Evolutionary conservation across 1,284 basidiomycete species (phyloP), one percentile per base, ranked within the genome.

Genomic region (Apiotrichum porosum): DNA sequence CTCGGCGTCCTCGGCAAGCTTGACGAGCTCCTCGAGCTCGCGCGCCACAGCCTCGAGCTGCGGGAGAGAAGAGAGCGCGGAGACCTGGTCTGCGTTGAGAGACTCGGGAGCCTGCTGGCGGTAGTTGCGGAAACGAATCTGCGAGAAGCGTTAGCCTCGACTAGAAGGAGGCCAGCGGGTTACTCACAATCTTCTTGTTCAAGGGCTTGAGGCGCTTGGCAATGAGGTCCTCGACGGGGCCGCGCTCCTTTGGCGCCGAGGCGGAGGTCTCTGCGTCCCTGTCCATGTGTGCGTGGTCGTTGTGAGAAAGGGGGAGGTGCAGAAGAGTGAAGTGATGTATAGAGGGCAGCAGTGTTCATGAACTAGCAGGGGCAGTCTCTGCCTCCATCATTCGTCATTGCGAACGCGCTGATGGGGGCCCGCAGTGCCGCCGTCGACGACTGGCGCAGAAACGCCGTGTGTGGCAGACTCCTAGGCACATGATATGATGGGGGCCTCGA

Each of bases 31-130:
- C 37, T 81, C 82, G 14, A 92, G 75, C 62, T 92, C 89, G 61
- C 85, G 86, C 57, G 81, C 79, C 21, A 83, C 76, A 6, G 82
- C 85, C 63, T 91, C 88, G 32, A 91, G 76, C 10, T 76, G 76
- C 6, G 88, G 80, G 34, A 92, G 79, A 19, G 80, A 81, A 54
- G 80, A 83, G 43, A 90, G 62, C 1, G 79, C 78, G 26, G 82
- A 80, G 57, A 79, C 83, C 73, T 92, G 89, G 70, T 92, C 89
- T 22, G 88, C 85, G 59, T 92, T 88, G 44, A 92, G 78, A 57
- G 83, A 83, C 38, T 81, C 81, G 2, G 76, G 67, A n/a, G 82
- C 79, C 24, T 80, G 83, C 10, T 79, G 65, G 26, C 81, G 79
- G 68, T 91, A 90, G 13, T 75, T 72, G 42, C 82, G 77, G 75